These are phyloP conservation scores for Aureobasidium pullulans DNA, from an alignment of 2,329 filamentous ascomycete species.

Conservation along the genomic window DNA sequence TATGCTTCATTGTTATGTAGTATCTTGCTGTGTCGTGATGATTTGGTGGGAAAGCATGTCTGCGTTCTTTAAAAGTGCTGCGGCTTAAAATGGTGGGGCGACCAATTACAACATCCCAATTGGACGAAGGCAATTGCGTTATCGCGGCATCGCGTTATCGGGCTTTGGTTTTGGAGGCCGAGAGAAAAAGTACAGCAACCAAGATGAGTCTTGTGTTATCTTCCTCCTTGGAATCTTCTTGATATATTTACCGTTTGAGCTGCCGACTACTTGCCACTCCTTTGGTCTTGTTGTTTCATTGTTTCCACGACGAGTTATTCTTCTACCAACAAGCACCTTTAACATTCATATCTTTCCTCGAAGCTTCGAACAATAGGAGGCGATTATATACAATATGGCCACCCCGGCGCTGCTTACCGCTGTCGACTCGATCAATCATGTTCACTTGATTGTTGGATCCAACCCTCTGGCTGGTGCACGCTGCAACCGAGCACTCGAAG, in stretches of 20 bases:
- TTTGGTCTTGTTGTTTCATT: not conserved
- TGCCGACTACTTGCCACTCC: constrained; percentile 9
- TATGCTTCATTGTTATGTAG: not conserved
- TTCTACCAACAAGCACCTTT: not conserved
- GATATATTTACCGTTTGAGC: not conserved
- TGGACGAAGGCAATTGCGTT: constrained; percentile 11
- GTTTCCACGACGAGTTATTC: not conserved
- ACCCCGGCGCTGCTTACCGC: constrained; percentile 60
- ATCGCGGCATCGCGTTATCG: constrained; percentile 8
- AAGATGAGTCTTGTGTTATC: constrained; percentile 1
- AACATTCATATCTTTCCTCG: not conserved
- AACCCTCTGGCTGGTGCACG: constrained; percentile 82
- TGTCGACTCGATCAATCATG: constrained; percentile 59
- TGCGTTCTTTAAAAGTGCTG: not conserved
- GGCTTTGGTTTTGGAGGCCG: not conserved
- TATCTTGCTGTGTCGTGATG: not conserved
- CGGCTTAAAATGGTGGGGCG: not conserved
- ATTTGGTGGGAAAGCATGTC: not conserved
- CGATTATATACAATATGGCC: constrained; percentile 5
- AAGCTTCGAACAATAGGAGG: constrained; percentile 10
- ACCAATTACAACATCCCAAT: not conserved
- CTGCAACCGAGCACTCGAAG: constrained; percentile 69
- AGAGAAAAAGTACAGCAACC: constrained; percentile 2
- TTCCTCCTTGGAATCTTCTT: not conserved
- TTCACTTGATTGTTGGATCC: constrained; percentile 80